phyloP scores from a whole-genome alignment of 2,329 filamentous ascomycete genomes.

The Aureobasidium sp. region DNA sequence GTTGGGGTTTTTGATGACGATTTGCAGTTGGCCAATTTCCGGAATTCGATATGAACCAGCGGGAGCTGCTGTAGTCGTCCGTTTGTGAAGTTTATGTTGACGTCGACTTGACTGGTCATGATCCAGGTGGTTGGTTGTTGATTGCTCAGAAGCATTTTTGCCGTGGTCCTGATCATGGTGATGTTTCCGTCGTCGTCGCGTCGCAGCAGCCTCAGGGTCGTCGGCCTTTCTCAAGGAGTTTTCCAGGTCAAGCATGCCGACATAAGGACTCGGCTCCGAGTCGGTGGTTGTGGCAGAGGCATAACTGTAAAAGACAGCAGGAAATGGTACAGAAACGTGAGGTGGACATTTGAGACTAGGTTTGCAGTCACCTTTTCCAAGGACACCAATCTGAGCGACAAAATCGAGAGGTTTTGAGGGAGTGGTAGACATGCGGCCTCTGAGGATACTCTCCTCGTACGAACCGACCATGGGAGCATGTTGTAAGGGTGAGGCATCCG shows the following conservation, averaged over 20 bases:
- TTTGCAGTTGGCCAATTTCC: conserved; percentile 87
- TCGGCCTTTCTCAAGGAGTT: conserved; percentile 53
- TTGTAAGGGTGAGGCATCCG: conserved; percentile 69
- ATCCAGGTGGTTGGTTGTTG: neutral
- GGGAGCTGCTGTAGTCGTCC: conserved; percentile 44
- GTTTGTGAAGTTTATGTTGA: neutral
- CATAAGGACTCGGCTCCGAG: conserved; percentile 81
- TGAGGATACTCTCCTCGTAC: conserved; percentile 92
- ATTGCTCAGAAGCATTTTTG: neutral
- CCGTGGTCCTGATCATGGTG: neutral
- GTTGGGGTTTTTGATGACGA: conserved; percentile 96
- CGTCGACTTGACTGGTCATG: neutral
- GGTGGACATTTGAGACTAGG: conserved; percentile 75
- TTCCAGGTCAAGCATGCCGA: conserved; percentile 85
- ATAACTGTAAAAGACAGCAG: conserved; percentile 95
- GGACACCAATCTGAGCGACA: conserved; percentile 86
- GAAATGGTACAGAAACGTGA: conserved; percentile 85
- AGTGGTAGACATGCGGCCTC: conserved; percentile 92
- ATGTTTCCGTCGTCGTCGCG: conserved; percentile 26
- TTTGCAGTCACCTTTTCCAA: conserved; percentile 85
- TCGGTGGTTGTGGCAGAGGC: conserved; percentile 66
- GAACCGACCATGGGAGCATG: conserved; percentile 96
- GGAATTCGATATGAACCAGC: conserved; percentile 92
- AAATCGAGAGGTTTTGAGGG: conserved; percentile 91
- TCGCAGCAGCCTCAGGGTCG: conserved; percentile 13